Percentiles rank a stretch among this genome's conserved stretches.
phyloP scores from a whole-genome alignment of 202 grass and related monocot species.

The Bolboschoenoplectus hybrid region DNA sequence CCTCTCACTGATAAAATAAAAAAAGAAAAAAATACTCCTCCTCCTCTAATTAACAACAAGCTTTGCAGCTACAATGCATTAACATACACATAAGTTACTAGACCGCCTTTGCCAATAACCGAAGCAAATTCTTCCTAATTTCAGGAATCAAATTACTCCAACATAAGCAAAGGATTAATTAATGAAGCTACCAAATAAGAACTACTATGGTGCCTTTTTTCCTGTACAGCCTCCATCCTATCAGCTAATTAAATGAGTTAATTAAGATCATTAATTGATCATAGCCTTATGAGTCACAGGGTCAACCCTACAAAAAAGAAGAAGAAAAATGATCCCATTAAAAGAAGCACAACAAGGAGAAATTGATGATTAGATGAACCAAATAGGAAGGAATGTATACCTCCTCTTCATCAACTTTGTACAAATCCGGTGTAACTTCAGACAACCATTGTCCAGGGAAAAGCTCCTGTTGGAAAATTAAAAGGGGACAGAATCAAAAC shows the following conservation, averaged over 20 bases:
- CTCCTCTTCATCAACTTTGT: constrained; percentile 37
- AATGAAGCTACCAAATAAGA: constrained; percentile 8
- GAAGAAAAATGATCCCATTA: neutral
- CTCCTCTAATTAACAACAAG: neutral
- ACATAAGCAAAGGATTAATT: neutral
- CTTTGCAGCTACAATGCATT: constrained; percentile 11
- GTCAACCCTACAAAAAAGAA: constrained; percentile 14
- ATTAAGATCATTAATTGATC: constrained; percentile 29
- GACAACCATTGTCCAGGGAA: constrained; percentile 39
- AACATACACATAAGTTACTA: constrained; percentile 9
- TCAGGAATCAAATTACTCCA: constrained; percentile 24
- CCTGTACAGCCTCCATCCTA: constrained; percentile 21
- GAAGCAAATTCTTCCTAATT: constrained; percentile 28
- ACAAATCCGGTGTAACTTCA: constrained; percentile 35
- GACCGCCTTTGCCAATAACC: neutral
- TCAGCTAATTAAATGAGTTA: constrained; percentile 30
- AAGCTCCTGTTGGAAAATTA: constrained; percentile 28
- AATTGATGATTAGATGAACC: constrained; percentile 3
- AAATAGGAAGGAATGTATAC: constrained; percentile 3
- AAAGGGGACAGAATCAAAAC: constrained; percentile 9
- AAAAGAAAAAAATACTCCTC: neutral
- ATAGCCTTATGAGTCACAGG: constrained; percentile 4
- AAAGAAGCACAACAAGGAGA: constrained; percentile 4
- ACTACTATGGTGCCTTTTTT: constrained; percentile 14
- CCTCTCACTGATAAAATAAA: neutral